These are phyloP conservation scores for Arachnomyces sp. DNA, from an alignment of 2,329 filamentous ascomycete genomes.

Conservation along the genomic window DNA sequence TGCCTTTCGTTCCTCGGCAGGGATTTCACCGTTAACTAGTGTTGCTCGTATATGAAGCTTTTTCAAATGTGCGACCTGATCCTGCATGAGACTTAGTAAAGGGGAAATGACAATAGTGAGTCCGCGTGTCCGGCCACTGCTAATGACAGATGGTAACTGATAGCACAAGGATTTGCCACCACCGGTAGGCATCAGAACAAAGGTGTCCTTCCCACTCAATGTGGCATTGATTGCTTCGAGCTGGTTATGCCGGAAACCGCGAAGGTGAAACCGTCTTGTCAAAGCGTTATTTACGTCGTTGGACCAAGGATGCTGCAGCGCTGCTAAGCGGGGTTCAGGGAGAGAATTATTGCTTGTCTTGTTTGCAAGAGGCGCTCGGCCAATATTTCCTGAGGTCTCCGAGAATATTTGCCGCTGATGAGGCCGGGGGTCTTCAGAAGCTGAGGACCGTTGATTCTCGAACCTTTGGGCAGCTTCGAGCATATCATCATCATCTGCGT, in stretches of 20 bases:
- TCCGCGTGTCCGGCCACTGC: slow-evolving; percentile 67
- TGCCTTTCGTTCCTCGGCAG: slow-evolving; percentile 51
- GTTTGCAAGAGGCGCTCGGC: slow-evolving; percentile 21
- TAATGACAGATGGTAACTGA: slow-evolving; percentile 80
- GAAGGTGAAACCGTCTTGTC: slow-evolving; percentile 73
- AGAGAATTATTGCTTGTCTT: slow-evolving; percentile 27
- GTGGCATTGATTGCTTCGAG: slow-evolving; percentile 95
- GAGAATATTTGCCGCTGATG: slow-evolving; percentile 30
- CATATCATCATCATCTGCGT: slow-evolving; percentile 38
- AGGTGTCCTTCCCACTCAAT: slow-evolving; percentile 75
- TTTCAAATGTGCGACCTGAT: slow-evolving; percentile 79
- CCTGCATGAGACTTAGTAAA: slow-evolving; percentile 90
- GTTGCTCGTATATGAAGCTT: slow-evolving; percentile 69
- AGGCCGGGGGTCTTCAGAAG: slow-evolving; percentile 9
- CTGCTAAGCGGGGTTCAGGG: slow-evolving; percentile 19
- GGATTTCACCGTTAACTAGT: slow-evolving; percentile 70
- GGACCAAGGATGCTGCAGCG: slow-evolving; percentile 71
- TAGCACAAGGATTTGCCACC: slow-evolving; percentile 97
- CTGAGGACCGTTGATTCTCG: slow-evolving; percentile 19
- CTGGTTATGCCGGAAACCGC: slow-evolving; percentile 82
- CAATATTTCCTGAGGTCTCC: slow-evolving; percentile 34
- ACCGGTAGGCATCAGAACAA: slow-evolving; percentile 95
- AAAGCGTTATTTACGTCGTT: slow-evolving; percentile 72
- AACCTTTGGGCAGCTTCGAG: slow-evolving; percentile 34
- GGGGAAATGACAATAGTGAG: slow-evolving; percentile 94